Evolutionary conservation across 2,329 filamentous ascomycete species (phyloP).

Genomic region (Lachnellula willkommii): DNA sequence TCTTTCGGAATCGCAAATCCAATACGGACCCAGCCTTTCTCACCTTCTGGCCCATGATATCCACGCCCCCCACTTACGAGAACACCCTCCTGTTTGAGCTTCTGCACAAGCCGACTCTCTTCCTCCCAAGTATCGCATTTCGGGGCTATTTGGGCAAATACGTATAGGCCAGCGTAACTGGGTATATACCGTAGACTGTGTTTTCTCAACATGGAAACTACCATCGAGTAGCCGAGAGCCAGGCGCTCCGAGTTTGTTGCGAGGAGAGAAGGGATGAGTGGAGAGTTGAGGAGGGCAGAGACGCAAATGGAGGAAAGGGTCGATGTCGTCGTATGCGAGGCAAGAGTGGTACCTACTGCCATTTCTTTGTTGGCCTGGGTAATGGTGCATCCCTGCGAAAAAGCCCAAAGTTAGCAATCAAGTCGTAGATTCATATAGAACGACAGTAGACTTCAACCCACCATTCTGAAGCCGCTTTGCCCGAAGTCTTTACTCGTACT

Average conservation of each 20-base stretch:
- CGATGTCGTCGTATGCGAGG: background rate
- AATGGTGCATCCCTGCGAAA: constrained; percentile 8
- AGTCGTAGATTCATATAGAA: too few relatives aligned
- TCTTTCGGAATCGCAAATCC: background rate
- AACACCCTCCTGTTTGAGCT: constrained; percentile 1
- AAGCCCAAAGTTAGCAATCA: too few relatives aligned
- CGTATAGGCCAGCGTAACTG: constrained; percentile 1
- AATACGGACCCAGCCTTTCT: constrained; percentile 7
- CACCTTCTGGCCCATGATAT: constrained; percentile 1
- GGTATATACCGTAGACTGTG: constrained; percentile 3
- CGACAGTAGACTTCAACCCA: background rate
- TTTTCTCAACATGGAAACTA: background rate
- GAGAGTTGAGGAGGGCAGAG: constrained; percentile 2
- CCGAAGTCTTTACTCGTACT: constrained; percentile 1
- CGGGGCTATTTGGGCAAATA: constrained; percentile 2
- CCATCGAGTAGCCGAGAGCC: background rate
- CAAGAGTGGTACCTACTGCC: background rate
- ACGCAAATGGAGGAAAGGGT: constrained; percentile 3
- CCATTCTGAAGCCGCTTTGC: background rate
- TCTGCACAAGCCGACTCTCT: background rate
- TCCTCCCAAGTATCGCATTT: constrained; percentile 1
- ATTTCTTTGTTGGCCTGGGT: constrained; percentile 6
- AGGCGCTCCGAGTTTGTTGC: background rate
- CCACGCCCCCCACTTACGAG: background rate
- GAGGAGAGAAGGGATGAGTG: background rate